A percentile compares a stretch with the other conserved stretches of the same genome.
phyloP scores from a whole-genome alignment of 371 early-diverging fungal genomes.

The Batkoa obscura region DNA sequence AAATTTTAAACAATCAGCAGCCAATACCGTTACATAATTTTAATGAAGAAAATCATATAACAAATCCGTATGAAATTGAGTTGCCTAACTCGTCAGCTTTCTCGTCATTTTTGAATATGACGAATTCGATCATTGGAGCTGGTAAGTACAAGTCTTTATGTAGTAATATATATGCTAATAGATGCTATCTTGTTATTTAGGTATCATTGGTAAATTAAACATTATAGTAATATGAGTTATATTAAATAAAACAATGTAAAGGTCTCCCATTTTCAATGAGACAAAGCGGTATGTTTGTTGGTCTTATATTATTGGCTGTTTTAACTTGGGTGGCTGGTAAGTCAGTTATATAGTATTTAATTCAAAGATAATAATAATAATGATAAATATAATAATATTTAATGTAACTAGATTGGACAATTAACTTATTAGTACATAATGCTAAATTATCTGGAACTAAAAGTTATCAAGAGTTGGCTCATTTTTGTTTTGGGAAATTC shows the following conservation, averaged over 20 bases:
- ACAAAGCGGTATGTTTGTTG: slow-evolving; percentile 29
- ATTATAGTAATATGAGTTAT: not conserved
- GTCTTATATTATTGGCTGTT: slow-evolving; percentile 31
- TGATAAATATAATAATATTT: not conserved
- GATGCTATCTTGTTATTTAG: not conserved
- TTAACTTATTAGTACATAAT: slow-evolving; percentile 40
- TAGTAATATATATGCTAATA: not conserved
- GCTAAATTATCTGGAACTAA: slow-evolving; percentile 47
- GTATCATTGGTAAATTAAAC: slow-evolving; percentile 4
- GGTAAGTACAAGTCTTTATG: slow-evolving; percentile 6
- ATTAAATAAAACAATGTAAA: slow-evolving; percentile 1
- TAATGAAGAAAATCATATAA: too few relatives aligned
- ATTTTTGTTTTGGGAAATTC: slow-evolving; percentile 47
- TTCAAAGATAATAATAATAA: not conserved
- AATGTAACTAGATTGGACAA: slow-evolving; percentile 40
- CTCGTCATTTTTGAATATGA: slow-evolving; percentile 9
- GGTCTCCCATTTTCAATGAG: slow-evolving; percentile 19
- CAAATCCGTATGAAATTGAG: not conserved
- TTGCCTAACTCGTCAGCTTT: slow-evolving; percentile 5
- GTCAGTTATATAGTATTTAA: not conserved
- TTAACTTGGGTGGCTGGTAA: slow-evolving; percentile 41
- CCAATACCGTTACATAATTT: too few relatives aligned
- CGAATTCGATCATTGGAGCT: slow-evolving; percentile 13
- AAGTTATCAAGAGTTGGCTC: slow-evolving; percentile 54
- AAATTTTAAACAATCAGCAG: too few relatives aligned